phyloP scores from a whole-genome alignment of 768 basidiomycete species.

The Leccinellum luteum region DNA sequence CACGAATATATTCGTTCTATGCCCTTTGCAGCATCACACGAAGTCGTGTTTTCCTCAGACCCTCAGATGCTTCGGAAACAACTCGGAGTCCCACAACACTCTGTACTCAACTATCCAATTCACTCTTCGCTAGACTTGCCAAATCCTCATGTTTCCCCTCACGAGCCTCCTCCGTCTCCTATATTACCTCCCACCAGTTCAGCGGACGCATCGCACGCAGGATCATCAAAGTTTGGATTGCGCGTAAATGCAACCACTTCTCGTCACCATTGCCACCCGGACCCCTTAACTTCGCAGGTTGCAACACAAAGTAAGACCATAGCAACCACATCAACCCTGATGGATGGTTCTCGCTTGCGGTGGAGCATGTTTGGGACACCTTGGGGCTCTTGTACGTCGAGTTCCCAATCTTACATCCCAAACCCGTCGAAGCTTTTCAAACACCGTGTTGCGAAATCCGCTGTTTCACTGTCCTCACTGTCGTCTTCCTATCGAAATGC shows the following conservation, averaged over 20 bases:
- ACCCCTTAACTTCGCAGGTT: neutral
- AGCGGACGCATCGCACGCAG: neutral
- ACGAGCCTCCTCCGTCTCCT: neutral
- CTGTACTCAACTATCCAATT: slow-evolving; percentile 23
- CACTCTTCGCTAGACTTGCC: slow-evolving; percentile 20
- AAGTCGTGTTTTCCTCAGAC: slow-evolving; percentile 19
- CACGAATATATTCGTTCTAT: slow-evolving; percentile 25
- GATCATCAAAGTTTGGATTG: slow-evolving; percentile 1
- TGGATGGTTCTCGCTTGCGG: neutral
- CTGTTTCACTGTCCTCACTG: neutral
- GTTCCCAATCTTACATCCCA: neutral
- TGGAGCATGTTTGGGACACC: neutral
- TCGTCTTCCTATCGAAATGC: neutral
- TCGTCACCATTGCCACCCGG: neutral
- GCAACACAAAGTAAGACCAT: neutral
- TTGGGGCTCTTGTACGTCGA: neutral
- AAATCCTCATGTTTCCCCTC: slow-evolving; percentile 20
- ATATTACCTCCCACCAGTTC: neutral
- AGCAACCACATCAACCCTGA: neutral
- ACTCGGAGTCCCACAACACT: slow-evolving; percentile 31
- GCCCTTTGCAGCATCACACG: slow-evolving; percentile 11
- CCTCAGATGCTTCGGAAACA: slow-evolving; percentile 28
- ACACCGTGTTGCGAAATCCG: slow-evolving; percentile 1
- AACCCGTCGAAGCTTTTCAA: slow-evolving; percentile 7
- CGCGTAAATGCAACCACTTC: slow-evolving; percentile 2